Conservation (phyloP, 208 protist species). For the Trypanosoma avium region DNA sequence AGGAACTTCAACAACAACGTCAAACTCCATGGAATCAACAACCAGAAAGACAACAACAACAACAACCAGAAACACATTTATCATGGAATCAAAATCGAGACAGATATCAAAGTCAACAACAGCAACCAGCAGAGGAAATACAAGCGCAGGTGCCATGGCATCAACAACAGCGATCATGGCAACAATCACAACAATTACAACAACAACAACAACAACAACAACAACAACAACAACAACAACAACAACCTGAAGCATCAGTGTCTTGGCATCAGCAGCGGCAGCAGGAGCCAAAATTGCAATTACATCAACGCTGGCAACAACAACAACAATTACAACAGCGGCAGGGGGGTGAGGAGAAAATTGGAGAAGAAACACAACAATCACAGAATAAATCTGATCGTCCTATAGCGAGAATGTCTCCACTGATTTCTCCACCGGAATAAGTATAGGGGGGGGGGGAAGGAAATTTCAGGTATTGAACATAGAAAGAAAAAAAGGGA, state of each 20-base stretch:
- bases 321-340: not conserved
- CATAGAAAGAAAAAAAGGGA: not conserved
- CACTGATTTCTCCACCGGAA: too few relatives aligned
- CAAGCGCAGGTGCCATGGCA: not conserved
- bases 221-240: not conserved
- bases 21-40: not conserved
- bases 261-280: not conserved
- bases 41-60: not conserved
- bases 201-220: not conserved
- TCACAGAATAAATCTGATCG: not conserved
- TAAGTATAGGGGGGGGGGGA: not conserved
- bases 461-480: not conserved
- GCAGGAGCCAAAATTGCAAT: not conserved
- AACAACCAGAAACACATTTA: not conserved
- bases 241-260: not conserved
- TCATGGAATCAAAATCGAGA: constrained; percentile 14
- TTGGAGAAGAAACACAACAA: too few relatives aligned
- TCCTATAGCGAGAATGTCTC: too few relatives aligned
- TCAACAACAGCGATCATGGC: not conserved
- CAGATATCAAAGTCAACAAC: constrained; percentile 42
- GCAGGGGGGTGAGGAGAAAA: not conserved
- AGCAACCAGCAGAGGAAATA: constrained; percentile 20
- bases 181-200: not conserved
- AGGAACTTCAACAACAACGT: not conserved
- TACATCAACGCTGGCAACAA: too few relatives aligned